phyloP scores from a whole-genome alignment of 441 rosid genomes.

The Flueggea neowawraea region DNA sequence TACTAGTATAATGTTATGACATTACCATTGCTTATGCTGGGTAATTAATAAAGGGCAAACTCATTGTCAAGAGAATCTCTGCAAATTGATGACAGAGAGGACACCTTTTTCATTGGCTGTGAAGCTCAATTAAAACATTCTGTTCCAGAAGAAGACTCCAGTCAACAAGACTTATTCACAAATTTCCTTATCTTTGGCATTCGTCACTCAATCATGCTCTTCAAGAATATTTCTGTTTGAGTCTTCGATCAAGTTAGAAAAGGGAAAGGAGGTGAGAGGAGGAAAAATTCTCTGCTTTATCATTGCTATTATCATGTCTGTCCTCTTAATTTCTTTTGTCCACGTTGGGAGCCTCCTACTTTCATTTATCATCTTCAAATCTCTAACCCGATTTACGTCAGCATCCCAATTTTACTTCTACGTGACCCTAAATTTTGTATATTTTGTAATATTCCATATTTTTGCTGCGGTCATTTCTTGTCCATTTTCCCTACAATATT shows the following conservation, averaged over 20 bases:
- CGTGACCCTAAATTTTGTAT: too few relatives aligned
- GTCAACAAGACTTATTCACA: slow-evolving; percentile 9
- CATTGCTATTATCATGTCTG: slow-evolving; percentile 16
- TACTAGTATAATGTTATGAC: slow-evolving; percentile 9
- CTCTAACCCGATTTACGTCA: slow-evolving; percentile 8
- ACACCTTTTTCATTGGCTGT: slow-evolving; percentile 12
- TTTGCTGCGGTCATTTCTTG: too few relatives aligned
- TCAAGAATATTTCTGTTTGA: slow-evolving; percentile 11
- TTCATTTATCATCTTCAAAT: neutral
- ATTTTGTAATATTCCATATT: too few relatives aligned
- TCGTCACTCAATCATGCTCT: slow-evolving; percentile 1
- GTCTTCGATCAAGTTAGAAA: slow-evolving; percentile 8
- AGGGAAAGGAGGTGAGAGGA: neutral
- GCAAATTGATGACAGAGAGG: slow-evolving; percentile 22
- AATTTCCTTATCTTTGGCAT: slow-evolving; percentile 5
- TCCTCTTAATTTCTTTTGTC: too few relatives aligned
- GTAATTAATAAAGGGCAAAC: slow-evolving; percentile 26
- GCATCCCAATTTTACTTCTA: neutral
- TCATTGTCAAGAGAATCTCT: slow-evolving; percentile 18
- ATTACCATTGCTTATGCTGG: slow-evolving; percentile 20
- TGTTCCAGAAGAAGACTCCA: slow-evolving; percentile 1
- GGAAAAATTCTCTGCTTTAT: slow-evolving; percentile 4
- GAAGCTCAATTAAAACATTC: slow-evolving; percentile 19
- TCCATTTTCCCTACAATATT: too few relatives aligned
- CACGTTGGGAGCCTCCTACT: slow-evolving; percentile 8